These are phyloP conservation scores for Talaromyces funiculosus DNA, from an alignment of 2,329 filamentous ascomycete genomes.

Conservation along the genomic window DNA sequence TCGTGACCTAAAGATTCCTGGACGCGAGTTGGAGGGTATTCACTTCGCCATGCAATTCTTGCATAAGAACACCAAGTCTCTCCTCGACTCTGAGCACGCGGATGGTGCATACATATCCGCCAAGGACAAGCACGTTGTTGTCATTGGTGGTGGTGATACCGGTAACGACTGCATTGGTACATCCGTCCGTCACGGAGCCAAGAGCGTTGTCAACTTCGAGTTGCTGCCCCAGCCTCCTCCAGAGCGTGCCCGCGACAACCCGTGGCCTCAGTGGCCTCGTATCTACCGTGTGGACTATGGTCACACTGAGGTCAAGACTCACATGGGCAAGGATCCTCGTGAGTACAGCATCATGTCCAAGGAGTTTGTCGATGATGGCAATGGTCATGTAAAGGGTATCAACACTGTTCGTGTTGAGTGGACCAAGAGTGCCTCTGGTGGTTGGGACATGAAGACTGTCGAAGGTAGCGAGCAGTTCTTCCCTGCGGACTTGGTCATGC, in stretches of 20 bases:
- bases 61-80: conserved; percentile 95
- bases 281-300: conserved; percentile 99
- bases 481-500: conserved; percentile 85
- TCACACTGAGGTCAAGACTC: conserved; percentile 89
- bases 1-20: conserved; percentile 85
- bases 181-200: conserved; percentile 89
- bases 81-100: conserved; percentile 81
- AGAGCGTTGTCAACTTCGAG: conserved; percentile 95
- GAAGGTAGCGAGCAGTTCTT: conserved; percentile 93
- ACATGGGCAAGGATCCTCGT: conserved; percentile 91
- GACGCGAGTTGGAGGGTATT: conserved; percentile 80
- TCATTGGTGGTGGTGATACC: conserved; percentile 96
- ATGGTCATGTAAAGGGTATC: conserved; percentile 86
- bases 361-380: conserved; percentile 87
- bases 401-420: conserved; percentile 94
- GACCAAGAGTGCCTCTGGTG: conserved; percentile 81
- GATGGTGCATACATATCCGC: conserved; percentile 87
- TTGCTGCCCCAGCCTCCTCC: conserved; percentile 85
- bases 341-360: conserved; percentile 99
- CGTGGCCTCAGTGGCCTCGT: conserved; percentile 96
- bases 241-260: conserved; percentile 88
- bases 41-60: conserved; percentile 98
- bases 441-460: conserved; percentile 98
- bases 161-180: conserved; percentile 98
- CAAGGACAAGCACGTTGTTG: conserved; percentile 91